A percentile compares a stretch with the other conserved stretches of the same genome.
phyloP scores from a whole-genome alignment of 768 basidiomycete genomes.

The Clavulina sp. region DNA sequence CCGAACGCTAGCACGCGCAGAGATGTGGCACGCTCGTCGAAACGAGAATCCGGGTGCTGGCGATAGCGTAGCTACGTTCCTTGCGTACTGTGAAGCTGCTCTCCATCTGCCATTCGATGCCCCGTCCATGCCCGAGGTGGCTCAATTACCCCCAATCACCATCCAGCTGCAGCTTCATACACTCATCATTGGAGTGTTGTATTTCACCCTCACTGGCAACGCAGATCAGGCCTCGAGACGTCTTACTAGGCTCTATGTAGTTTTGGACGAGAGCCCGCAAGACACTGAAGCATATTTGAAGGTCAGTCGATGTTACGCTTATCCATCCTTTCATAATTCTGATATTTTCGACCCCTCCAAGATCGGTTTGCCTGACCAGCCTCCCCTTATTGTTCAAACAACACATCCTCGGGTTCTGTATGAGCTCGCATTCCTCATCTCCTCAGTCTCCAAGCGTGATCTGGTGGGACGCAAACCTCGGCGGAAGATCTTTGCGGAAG shows the following conservation, averaged over 20 bases:
- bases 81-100: constrained; percentile 32
- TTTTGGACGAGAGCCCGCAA: constrained; percentile 38
- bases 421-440: constrained; percentile 47
- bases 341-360: no score
- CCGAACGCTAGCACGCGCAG: constrained; percentile 15
- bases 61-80: constrained; percentile 32
- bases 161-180: constrained; percentile 33
- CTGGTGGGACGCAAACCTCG: constrained; percentile 58
- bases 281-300: neutral
- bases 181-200: constrained; percentile 43
- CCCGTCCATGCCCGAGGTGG: neutral
- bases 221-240: constrained; percentile 31
- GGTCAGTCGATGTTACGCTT: neutral
- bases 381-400: constrained; percentile 35
- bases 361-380: constrained; percentile 21
- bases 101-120: constrained; percentile 25
- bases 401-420: constrained; percentile 55
- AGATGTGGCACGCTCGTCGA: neutral
- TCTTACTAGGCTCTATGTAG: constrained; percentile 40
- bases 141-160: constrained; percentile 13
- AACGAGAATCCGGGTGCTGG: constrained; percentile 8
- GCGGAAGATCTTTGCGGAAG: constrained; percentile 47
- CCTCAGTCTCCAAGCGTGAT: constrained; percentile 49
- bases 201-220: constrained; percentile 41
- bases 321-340: neutral